phyloP scores from a whole-genome alignment of 1,284 basidiomycete species.

The Irpex sp. region DNA sequence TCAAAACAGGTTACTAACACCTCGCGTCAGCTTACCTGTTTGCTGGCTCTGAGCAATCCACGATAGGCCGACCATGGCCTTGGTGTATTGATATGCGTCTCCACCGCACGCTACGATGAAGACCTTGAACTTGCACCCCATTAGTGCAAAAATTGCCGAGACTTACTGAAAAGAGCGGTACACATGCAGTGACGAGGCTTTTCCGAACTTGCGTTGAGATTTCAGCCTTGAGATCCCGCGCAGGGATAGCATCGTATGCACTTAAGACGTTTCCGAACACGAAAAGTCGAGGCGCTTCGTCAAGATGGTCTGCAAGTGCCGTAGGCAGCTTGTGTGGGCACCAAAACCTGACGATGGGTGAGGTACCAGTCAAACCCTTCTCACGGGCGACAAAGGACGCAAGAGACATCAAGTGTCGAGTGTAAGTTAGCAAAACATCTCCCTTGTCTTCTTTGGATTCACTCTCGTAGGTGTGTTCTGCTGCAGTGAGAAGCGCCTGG shows the following conservation, averaged over 20 bases:
- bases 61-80: conserved; percentile 18
- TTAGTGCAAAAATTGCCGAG: neutral
- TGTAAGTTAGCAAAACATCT: conserved; percentile 26
- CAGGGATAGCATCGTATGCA: neutral
- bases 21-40: conserved; percentile 34
- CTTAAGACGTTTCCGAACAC: conserved; percentile 28
- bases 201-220: neutral
- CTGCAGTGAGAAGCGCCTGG: conserved; percentile 39
- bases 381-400: conserved; percentile 42
- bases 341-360: conserved; percentile 51
- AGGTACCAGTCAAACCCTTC: conserved; percentile 37
- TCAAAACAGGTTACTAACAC: conserved; percentile 5
- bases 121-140: conserved; percentile 3
- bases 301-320: conserved; percentile 41
- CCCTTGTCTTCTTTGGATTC: conserved; percentile 26
- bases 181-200: conserved; percentile 39
- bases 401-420: conserved; percentile 45
- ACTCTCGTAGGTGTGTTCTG: conserved; percentile 33
- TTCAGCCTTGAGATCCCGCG: neutral
- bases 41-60: conserved; percentile 28
- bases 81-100: neutral
- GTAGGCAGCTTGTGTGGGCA: conserved; percentile 43
- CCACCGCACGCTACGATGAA: conserved; percentile 24
- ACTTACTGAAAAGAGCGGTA: conserved; percentile 47
- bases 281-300: conserved; percentile 37